Conservation (phyloP, 2,329 filamentous ascomycete species). For the Parasarocladium wereldwijsianum region DNA sequence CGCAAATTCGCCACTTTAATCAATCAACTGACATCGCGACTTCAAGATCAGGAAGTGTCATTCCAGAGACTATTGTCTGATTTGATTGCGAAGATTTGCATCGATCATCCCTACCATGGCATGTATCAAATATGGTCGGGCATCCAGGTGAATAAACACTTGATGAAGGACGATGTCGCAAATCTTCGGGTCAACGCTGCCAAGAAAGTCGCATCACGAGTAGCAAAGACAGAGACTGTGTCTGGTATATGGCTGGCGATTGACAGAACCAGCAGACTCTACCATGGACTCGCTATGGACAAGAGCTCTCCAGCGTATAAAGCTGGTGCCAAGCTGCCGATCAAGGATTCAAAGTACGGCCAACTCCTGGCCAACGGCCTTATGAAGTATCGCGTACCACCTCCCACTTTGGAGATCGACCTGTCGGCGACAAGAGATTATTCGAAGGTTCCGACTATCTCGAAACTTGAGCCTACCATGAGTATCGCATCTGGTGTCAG, state of each 20-base stretch:
- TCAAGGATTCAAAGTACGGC: constrained; percentile 51
- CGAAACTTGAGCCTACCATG: constrained; percentile 59
- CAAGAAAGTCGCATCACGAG: constrained; percentile 45
- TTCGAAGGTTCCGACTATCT: constrained; percentile 57
- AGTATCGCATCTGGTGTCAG: constrained; percentile 81
- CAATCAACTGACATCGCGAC: constrained; percentile 90
- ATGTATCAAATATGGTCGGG: constrained; percentile 95
- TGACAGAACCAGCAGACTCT: constrained; percentile 56
- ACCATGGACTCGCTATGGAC: constrained; percentile 50
- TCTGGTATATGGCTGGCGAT: constrained; percentile 53
- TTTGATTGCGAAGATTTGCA: constrained; percentile 71
- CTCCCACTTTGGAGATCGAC: constrained; percentile 76
- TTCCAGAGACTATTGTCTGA: constrained; percentile 67
- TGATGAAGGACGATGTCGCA: constrained; percentile 59
- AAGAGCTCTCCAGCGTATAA: constrained; percentile 51
- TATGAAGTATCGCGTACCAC: constrained; percentile 57
- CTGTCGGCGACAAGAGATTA: constrained; percentile 65
- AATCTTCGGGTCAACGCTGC: constrained; percentile 62
- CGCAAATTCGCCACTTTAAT: constrained; percentile 85
- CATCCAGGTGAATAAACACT: constrained; percentile 51
- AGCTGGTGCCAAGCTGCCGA: constrained; percentile 45
- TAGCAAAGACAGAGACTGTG: constrained; percentile 37
- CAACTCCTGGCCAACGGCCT: constrained; percentile 48
- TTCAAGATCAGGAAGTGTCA: constrained; percentile 52
- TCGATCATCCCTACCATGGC: constrained; percentile 88